Evolutionary conservation across 805 yeast species (phyloP).

Genomic region (Cyberlindnera mycetangii): DNA sequence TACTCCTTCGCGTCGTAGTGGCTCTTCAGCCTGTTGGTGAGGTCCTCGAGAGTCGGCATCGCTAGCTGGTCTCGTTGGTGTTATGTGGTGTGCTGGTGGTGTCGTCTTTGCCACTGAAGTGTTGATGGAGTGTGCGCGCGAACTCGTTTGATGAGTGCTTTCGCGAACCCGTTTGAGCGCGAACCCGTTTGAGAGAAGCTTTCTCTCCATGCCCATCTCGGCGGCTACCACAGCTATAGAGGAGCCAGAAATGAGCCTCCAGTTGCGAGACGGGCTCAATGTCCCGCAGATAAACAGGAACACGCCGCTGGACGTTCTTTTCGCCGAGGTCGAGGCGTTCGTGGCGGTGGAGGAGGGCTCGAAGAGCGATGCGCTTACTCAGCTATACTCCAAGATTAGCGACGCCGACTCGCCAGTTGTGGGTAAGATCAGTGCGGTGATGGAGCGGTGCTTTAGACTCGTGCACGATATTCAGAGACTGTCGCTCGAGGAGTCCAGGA

Average conservation of each 20-base stretch:
- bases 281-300: conserved; percentile 32
- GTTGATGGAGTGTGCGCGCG: too few species aligned
- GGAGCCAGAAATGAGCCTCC: conserved; percentile 7
- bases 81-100: background rate
- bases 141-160: background rate
- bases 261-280: conserved; percentile 22
- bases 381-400: conserved; percentile 5
- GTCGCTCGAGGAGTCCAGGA: conserved; percentile 6
- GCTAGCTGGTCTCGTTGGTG: background rate
- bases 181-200: background rate
- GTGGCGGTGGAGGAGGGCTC: conserved; percentile 21
- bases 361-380: conserved; percentile 15
- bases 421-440: conserved; percentile 1
- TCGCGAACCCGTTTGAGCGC: background rate
- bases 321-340: conserved; percentile 23
- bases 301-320: conserved; percentile 33
- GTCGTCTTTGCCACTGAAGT: too few species aligned
- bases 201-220: background rate
- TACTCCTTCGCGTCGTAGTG: conserved; percentile 64
- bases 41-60: conserved; percentile 56
- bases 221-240: too few species aligned
- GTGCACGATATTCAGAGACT: conserved; percentile 19
- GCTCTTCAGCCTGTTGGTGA: conserved; percentile 65
- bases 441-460: conserved; percentile 9
- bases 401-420: background rate